Evolutionary conservation across 495 filamentous ascomycete genomes (phyloP).

Genomic region (Opeltia flavorubescens): DNA sequence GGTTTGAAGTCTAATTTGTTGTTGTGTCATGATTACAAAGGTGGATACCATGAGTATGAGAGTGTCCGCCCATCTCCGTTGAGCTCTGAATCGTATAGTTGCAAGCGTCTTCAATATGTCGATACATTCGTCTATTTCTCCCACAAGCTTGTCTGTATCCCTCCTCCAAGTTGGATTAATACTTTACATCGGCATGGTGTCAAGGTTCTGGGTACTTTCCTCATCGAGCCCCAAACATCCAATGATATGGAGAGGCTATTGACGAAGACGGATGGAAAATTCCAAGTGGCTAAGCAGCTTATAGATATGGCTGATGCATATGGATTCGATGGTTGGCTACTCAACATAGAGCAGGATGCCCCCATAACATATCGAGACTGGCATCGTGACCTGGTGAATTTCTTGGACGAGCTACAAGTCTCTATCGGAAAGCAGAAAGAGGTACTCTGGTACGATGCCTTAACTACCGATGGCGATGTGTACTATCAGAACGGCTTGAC

Average conservation of each 20-base stretch:
- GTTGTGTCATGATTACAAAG: conserved; percentile 30
- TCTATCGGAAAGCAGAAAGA: conserved; percentile 14
- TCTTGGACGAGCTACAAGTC: conserved; percentile 19
- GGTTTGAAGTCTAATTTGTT: conserved; percentile 16
- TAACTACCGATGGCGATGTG: conserved; percentile 25
- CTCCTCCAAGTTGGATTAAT: conserved; percentile 32
- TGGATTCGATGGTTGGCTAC: conserved; percentile 33
- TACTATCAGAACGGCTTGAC: conserved; percentile 29
- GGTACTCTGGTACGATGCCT: conserved; percentile 31
- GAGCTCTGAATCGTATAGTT: conserved; percentile 18
- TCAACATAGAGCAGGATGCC: conserved; percentile 31
- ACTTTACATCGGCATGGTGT: conserved; percentile 30
- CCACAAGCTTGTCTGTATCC: conserved; percentile 28
- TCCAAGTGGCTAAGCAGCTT: conserved; percentile 23
- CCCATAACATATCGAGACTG: conserved; percentile 14
- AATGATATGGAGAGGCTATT: conserved; percentile 21
- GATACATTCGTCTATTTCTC: conserved; percentile 31
- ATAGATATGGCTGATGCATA: conserved; percentile 23
- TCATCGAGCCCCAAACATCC: conserved; percentile 22
- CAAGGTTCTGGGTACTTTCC: conserved; percentile 26
- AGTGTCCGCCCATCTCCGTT: conserved; percentile 14
- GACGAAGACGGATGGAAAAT: conserved; percentile 15
- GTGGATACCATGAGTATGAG: conserved; percentile 29
- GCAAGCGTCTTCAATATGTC: conserved; percentile 27
- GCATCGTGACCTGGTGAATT: conserved; percentile 15